Conservation (phyloP, 768 basidiomycete species). For the Kwoniella mangroviensis region DNA sequence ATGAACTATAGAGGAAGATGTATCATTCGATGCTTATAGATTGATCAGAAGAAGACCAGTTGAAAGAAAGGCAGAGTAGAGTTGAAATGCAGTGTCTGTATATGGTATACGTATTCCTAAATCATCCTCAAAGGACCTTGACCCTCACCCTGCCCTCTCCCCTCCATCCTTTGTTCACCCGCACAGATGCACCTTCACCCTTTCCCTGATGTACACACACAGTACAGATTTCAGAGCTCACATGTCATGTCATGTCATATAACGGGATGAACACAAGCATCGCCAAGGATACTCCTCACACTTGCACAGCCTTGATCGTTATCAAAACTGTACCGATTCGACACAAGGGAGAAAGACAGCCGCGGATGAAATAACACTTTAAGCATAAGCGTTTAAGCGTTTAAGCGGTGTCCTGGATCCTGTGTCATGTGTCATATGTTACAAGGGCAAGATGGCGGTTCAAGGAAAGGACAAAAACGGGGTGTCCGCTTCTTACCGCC, state of each 20-base stretch:
- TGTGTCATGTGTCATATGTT: neutral
- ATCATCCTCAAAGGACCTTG: neutral
- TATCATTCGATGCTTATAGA: too few species aligned
- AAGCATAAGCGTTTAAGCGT: neutral
- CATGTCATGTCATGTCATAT: too few species aligned
- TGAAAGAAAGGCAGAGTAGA: neutral
- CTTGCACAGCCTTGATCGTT: constrained; percentile 7
- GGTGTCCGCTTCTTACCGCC: neutral
- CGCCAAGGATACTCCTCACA: neutral
- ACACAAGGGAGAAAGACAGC: neutral
- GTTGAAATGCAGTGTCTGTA: neutral
- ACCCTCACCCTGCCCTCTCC: neutral
- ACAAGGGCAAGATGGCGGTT: neutral
- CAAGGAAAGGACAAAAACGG: neutral
- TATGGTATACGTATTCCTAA: neutral
- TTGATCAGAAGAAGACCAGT: neutral
- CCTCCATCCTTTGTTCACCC: neutral
- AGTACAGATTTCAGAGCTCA: too few species aligned
- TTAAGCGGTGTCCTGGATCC: neutral
- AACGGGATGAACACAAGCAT: neutral
- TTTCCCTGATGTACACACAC: neutral
- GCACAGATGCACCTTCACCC: neutral
- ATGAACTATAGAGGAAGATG: too few species aligned
- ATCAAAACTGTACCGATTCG: neutral
- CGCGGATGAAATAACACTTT: constrained; percentile 4